Evolutionary conservation across 139 green algal genomes (phyloP), one percentile per base, ranked within the genome.

Genomic region (Volvox reticuliferus): DNA sequence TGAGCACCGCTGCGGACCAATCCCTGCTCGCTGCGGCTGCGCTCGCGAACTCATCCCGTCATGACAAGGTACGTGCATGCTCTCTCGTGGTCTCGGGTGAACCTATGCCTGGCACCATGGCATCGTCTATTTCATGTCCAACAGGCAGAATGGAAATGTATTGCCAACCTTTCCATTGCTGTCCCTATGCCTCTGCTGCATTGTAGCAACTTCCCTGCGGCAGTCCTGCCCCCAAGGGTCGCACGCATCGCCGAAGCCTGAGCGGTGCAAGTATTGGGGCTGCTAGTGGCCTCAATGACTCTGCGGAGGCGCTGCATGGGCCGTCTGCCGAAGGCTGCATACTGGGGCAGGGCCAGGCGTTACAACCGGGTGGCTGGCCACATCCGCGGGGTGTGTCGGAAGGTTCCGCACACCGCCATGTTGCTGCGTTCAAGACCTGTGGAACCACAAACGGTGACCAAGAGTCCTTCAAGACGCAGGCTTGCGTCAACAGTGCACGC

Each of bases 211-310:
- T 24, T 16, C 12, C 14, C 30, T 33, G 65, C 65, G 82, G 78
- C 14, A 88, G 83, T 37, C 83, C 85, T 2, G 85, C 85, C 18
- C 44, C 69, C 37, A 89, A 89, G 69, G n/a, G 1, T 12, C 37
- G 69, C 14, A 19, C 63, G 1, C 71, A 81, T 13, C 85, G 85
- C 44, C 37, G 69, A 20, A 89, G 37, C n/a, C 44, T 62, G 12
- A 82, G 85, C 44, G 68, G 68, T 16, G 67, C 67, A 5, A 28
- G 83, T 12, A 17, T n/a, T 68, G 61, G 22, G 22, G 17, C 61
- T 1, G 26, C 35, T 6, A 16, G 35, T 28, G 36, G 35, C 17
- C 69, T 89, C 12, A 55, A 61, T 28, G 85, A 89, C 37, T 82
- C 69, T 0, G 85, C 85, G 2, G 85, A 89, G 44, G 76, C 85